These are phyloP conservation scores for Aspergillus udagawae DNA, from an alignment of 2,329 filamentous ascomycete species.

Conservation along the genomic window DNA sequence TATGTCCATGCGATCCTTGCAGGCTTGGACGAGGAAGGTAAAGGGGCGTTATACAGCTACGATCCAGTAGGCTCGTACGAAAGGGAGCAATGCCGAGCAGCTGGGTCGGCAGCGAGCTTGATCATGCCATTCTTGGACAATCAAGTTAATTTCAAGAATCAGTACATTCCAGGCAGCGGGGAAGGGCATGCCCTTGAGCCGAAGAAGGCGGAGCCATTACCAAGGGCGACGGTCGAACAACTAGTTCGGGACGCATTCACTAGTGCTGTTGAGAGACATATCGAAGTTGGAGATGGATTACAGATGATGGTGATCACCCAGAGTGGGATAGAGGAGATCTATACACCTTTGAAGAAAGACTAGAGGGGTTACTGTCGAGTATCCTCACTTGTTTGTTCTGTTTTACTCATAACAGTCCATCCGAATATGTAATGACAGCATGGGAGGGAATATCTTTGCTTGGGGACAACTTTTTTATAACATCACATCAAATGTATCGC, in stretches of 20 bases:
- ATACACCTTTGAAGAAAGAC: slow-evolving; percentile 83
- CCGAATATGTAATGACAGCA: slow-evolving; percentile 8
- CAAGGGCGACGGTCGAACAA: slow-evolving; percentile 70
- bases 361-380: slow-evolving; percentile 43
- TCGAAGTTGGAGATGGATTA: slow-evolving; percentile 93
- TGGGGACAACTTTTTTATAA: slow-evolving; percentile 8
- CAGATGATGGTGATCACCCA: slow-evolving; percentile 93
- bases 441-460: slow-evolving; percentile 6
- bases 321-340: slow-evolving; percentile 82
- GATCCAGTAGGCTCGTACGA: slow-evolving; percentile 98
- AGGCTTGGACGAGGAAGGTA: slow-evolving; percentile 89
- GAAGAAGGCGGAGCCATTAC: slow-evolving; percentile 58
- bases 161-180: slow-evolving; percentile 84
- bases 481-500: slow-evolving; percentile 14
- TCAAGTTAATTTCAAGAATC: slow-evolving; percentile 99
- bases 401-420: slow-evolving; percentile 3
- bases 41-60: slow-evolving; percentile 93
- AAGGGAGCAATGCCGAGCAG: slow-evolving; percentile 90
- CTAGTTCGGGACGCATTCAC: slow-evolving; percentile 97
- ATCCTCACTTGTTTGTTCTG: slow-evolving; percentile 4
- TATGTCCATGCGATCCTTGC: slow-evolving; percentile 94
- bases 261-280: slow-evolving; percentile 96
- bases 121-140: slow-evolving; percentile 99
- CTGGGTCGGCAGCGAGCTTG: slow-evolving; percentile 83
- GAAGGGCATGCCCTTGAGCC: slow-evolving; percentile 73